Base-by-base conservation (phyloP, 139 green algal genomes). In the Chlamydomonas sp. region DNA sequence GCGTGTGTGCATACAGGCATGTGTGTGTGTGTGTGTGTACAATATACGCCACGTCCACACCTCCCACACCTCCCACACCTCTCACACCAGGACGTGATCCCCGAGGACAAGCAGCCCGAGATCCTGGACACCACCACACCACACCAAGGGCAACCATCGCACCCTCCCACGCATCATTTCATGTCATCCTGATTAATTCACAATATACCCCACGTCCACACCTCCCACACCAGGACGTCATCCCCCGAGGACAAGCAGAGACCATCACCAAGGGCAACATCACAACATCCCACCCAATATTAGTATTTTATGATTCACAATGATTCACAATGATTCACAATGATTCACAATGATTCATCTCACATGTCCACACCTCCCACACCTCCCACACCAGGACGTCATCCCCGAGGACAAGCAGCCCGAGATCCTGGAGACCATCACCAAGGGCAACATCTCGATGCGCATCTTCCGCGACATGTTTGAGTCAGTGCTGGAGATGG, bases 381-480 rank as follows among this genome's bases (percentile, higher is more conserved):
- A 63, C 31, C 13, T 73, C 35, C 43, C 36, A 28, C 26, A 13
- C 13, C 74, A 85, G 79, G 87, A 96, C 35, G 88, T 85, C 4
- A 88, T 96, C 20, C 90, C 90, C 1, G 88, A 94, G 70, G 84
- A 89, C 38, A 87, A 88, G 78, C 86, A 96, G 86, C 83, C 89
- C 48, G 91, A 97, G 80, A 72, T 98, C 70, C 73, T 98, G 58
- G 86, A 96, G 13, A 94, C 85, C 68, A 92, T 99, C 5, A 67
- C 69, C 35, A 89, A 94, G 75, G 95, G 95, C 47, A 85, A 91
- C 64, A 92, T 99, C 80, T 94, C 83, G 22, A 90, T 98, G 85
- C 86, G 93, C 35, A 92, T 98, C 72, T 83, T 99, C 72, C 91
- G 93, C 65, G 93, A 98, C 67, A 91, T 98, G 85, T 96, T 97